Evolutionary conservation across 2,329 filamentous ascomycete species (phyloP), one percentile per base, ranked within the genome.

Genomic region (Nannizziopsis barbatae): DNA sequence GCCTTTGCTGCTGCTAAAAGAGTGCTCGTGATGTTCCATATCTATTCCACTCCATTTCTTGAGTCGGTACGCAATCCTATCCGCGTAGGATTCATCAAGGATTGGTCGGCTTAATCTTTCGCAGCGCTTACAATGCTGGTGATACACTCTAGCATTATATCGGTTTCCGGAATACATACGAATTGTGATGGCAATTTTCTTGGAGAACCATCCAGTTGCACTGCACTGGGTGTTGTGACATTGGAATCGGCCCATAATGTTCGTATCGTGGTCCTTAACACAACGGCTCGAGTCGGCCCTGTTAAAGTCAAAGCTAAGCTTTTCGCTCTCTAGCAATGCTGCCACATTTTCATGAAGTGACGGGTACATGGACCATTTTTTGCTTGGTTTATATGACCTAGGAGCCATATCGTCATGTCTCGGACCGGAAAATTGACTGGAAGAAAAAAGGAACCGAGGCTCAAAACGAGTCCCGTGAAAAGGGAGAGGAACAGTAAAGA

Each of bases 71-170:
- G 61, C 59, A 8, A 71, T 58, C 54, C 70, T 60, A 51, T 71
- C 65, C 46, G 63, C 62, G 56, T 72, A 71, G 17, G 63, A 66
- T 40, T 61, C 49, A 55, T 70, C 60, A 31, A 68, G 53, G 27
- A 53, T 27, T 14, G 65, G 65, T 38, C 59, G 52, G 45, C 65
- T 62, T 0, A 69, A 55, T n/a, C 12, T 22, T 9, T 62, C 54
- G 54, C 68, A 71, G 11, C 10, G 12, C 46, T 60, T 63, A 55
- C 67, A 72, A 6, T 62, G 60, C 55, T 71, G 67, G 52, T 68
- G 58, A 53, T 71, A 73, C 38, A 73, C 67, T 49, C 65, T 57
- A 39, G 66, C 68, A 54, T 72, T 73, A 53, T 73, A 73, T 57
- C 55, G 55, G 33, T 55, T 10, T 12, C 48, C 55, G 2, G 52